Base-by-base conservation (phyloP, 805 yeast genomes). In the Metschnikowia anglica region DNA sequence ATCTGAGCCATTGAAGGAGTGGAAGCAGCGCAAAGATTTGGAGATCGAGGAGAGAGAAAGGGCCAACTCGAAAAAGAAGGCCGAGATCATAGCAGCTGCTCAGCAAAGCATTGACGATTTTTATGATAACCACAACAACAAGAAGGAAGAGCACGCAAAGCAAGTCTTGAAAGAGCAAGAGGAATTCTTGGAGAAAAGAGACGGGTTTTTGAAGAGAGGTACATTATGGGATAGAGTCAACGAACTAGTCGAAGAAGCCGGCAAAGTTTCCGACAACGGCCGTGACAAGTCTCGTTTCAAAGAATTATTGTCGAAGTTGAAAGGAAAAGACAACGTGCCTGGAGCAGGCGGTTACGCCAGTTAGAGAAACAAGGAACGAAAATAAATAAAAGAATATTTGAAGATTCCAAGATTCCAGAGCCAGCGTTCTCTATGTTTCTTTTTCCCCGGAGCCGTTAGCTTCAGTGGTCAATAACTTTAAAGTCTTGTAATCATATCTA, bases 91-190 rank as follows among this genome's bases (percentile, higher is more conserved):
- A 43, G 76, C 79, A 39, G 83, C 83, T 49, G 98, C 98, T 8
- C 79, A 80, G 58, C 80, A 81, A 61, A 82, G 88, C 41, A 80
- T 89, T 58, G 97, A 91, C 62, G 96, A 86, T 51, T 91, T 91
- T 64, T 91, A 91, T 65, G 96, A 88, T 55, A 83, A 83, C 59
- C 91, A 91, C 73, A 89, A 88, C 68, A 72, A 75, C 59, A 90
- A 90, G 70, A 85, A 81, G 64, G 91, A 88, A 40, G 76, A 76
- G 51, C 78, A 81, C 39, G 68, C 82, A 43, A 81, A 78, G 47
- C 74, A 76, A 45, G 83, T 86, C 10, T 72, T 74, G 60, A 70
- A 72, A 39, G 93, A 85, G 53, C 87, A 88, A 54, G 81, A 78
- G 52, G 79, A 77, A 47, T 89, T 84, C 60, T 61, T 86, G 48